phyloP scores from a whole-genome alignment of 306 rosid genomes.

The Dryas drummondii region DNA sequence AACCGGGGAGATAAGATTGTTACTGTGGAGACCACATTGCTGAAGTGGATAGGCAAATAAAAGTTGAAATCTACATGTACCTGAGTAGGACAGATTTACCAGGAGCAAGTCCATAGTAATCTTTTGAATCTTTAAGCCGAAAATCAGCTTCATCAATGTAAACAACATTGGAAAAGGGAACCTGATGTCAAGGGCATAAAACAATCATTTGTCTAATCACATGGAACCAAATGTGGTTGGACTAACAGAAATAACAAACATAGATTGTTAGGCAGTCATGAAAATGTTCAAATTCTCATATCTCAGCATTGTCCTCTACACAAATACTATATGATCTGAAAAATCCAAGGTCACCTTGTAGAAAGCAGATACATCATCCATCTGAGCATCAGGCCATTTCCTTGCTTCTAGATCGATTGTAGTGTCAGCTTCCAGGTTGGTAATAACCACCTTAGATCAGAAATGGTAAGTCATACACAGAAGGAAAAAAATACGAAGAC shows the following conservation, averaged over 20 bases:
- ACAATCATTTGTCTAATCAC: neutral
- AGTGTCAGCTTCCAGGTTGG: constrained; percentile 75
- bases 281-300: neutral
- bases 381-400: constrained; percentile 88
- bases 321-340: neutral
- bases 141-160: constrained; percentile 90
- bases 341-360: constrained; percentile 65
- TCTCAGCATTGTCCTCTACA: neutral
- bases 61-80: constrained; percentile 34
- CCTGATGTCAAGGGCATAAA: constrained; percentile 35
- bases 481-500: neutral
- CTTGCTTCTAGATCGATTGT: constrained; percentile 72
- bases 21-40: constrained; percentile 15
- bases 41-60: constrained; percentile 2
- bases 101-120: constrained; percentile 95
- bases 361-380: constrained; percentile 63
- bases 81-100: constrained; percentile 94
- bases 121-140: constrained; percentile 91
- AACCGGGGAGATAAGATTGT: constrained; percentile 12
- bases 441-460: constrained; percentile 67
- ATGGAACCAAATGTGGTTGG: neutral
- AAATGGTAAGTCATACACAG: constrained; percentile 18
- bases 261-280: neutral
- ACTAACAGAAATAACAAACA: constrained; percentile 3
- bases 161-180: constrained; percentile 75